Percentiles rank a stretch among this genome's conserved stretches.
Conservation (phyloP, 257 asterid genomes). For the Primulina huaijiensis region DNA sequence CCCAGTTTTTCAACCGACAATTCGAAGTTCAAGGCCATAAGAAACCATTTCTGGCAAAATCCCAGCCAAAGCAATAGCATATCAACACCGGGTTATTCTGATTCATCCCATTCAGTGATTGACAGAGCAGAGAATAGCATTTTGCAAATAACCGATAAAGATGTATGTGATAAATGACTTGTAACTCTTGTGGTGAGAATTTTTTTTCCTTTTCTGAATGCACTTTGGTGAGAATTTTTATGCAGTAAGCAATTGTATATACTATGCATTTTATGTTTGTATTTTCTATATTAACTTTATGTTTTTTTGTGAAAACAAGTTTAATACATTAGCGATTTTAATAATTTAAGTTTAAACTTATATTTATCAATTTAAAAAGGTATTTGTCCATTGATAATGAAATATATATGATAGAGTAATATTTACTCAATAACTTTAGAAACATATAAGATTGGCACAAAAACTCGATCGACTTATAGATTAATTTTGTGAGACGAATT, state of each 20-base stretch:
- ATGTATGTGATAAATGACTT: slow-evolving; percentile 1
- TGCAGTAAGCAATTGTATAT: neutral
- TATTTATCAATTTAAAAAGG: no score
- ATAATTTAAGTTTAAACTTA: no score
- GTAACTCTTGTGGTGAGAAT: neutral
- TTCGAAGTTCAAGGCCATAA: slow-evolving; percentile 55
- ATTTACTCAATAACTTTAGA: no score
- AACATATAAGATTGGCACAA: no score
- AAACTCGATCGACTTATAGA: no score
- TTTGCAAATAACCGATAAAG: slow-evolving; percentile 27
- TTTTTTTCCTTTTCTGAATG: neutral
- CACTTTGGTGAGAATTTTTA: neutral
- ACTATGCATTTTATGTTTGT: neutral
- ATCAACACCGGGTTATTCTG: slow-evolving; percentile 47
- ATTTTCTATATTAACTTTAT: neutral
- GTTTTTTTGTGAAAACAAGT: no score
- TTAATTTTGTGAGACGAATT: no score
- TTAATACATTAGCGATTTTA: no score
- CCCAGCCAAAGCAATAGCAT: slow-evolving; percentile 53
- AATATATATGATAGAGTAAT: no score
- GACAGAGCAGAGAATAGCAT: slow-evolving; percentile 35
- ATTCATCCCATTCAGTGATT: slow-evolving; percentile 45
- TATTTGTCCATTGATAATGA: no score
- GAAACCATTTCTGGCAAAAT: slow-evolving; percentile 86
- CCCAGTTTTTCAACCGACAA: slow-evolving; percentile 56